Base-by-base conservation (phyloP, 106 monocot genomes). In the Ottelia alismoides region DNA sequence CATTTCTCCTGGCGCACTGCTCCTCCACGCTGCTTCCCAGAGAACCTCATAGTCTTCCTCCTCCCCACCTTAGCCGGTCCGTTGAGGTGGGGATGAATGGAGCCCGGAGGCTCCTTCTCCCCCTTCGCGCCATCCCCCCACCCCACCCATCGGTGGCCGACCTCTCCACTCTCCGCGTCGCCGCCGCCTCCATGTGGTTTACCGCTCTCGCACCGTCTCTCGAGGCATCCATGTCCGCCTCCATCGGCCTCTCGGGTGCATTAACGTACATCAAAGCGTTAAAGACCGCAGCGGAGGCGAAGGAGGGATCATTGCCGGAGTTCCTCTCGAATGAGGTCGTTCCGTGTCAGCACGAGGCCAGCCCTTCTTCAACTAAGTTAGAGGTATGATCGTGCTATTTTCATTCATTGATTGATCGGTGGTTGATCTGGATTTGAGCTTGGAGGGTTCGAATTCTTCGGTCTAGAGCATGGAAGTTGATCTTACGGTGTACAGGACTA, bases 281-380 rank as follows among this genome's bases (percentile, higher is more conserved):
- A 46, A 62, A 77, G n/a, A 70, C 77, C 2, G 68, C 72, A 30
- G 87, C 71, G 44, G 80, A 78, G 62, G 83, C 80, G 23, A 78
- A 78, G 71, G 84, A 81, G 52, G 69, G 30, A 45, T 65, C 65
- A 0, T 30, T 66, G 12, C 21, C 54, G 3, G 67, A 71, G 31
- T 50, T 81, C 25, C 17, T 78, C 3, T 88, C 88, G 14, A 73
- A 73, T 32, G 81, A 88, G 5, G 88, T 94, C 28, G 81, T 94
- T 19, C 65, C 88, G 6, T 94, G 84, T 53, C 94, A 94, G 76
- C 88, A 94, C 56, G 80, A 94, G 62, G 88, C 93, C 14, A 88
- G 93, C 57, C 93, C 1, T 94, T 94, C 76, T 94, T 87, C 73
- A 94, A 94, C 63, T 88, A 94, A 61, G 94, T 94, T 25, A 94